A percentile compares a stretch with the other conserved stretches of the same genome.
These are phyloP conservation scores for Chiua virens DNA, from an alignment of 768 basidiomycete genomes.

Conservation along the genomic window DNA sequence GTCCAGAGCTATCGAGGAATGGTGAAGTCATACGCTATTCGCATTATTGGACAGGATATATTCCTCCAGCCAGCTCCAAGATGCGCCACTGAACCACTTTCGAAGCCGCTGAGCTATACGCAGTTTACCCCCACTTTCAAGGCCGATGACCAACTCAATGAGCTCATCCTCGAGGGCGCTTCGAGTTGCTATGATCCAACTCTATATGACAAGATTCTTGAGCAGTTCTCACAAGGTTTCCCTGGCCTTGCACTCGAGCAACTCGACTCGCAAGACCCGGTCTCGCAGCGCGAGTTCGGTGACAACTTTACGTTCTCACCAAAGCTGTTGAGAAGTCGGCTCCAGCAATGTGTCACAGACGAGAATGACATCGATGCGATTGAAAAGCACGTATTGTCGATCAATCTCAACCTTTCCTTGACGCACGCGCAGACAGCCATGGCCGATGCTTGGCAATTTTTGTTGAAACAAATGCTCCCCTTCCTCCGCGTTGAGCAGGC, in stretches of 20 bases:
- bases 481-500: slow-evolving; percentile 62
- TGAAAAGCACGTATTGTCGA: slow-evolving; percentile 61
- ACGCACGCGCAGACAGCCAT: slow-evolving; percentile 75
- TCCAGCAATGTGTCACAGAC: slow-evolving; percentile 40
- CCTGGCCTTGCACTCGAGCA: slow-evolving; percentile 64
- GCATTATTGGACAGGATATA: slow-evolving; percentile 74
- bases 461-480: slow-evolving; percentile 63
- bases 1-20: slow-evolving; percentile 66
- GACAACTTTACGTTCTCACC: slow-evolving; percentile 76
- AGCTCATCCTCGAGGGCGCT: slow-evolving; percentile 67
- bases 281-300: slow-evolving; percentile 74
- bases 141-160: slow-evolving; percentile 61
- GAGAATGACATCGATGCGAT: slow-evolving; percentile 46
- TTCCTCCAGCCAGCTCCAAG: slow-evolving; percentile 53
- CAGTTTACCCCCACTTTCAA: slow-evolving; percentile 58
- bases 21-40: slow-evolving; percentile 72
- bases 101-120: slow-evolving; percentile 60
- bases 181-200: slow-evolving; percentile 70
- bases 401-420: slow-evolving; percentile 88
- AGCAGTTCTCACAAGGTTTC: slow-evolving; percentile 50
- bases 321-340: slow-evolving; percentile 55
- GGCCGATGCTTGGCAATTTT: slow-evolving; percentile 73
- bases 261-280: slow-evolving; percentile 59
- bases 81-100: slow-evolving; percentile 32
- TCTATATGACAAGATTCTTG: slow-evolving; percentile 62